Evolutionary conservation across 495 filamentous ascomycete species (phyloP).

Genomic region (Tirmania nivea): DNA sequence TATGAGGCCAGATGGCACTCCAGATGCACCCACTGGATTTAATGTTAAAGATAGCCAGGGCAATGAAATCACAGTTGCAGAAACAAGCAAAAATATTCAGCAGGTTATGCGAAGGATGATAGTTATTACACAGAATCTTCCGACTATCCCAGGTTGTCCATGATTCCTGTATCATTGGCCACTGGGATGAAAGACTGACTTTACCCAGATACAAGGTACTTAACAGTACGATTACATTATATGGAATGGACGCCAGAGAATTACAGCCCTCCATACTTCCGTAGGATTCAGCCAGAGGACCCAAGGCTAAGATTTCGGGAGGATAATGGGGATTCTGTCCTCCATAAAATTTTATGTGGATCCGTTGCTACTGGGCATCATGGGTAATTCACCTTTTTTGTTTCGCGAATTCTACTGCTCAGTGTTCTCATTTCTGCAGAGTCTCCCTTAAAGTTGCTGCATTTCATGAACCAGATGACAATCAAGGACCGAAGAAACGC

Average conservation of each 20-base stretch:
- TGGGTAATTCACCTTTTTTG: constrained; percentile 7
- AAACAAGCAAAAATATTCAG: constrained; percentile 16
- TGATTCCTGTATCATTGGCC: neutral
- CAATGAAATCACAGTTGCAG: constrained; percentile 9
- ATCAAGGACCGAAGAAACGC: constrained; percentile 8
- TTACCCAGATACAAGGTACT: constrained; percentile 12
- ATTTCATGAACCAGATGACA: constrained; percentile 4
- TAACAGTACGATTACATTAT: constrained; percentile 17
- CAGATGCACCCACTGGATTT: constrained; percentile 5
- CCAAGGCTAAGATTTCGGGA: constrained; percentile 10
- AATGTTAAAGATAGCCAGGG: constrained; percentile 12
- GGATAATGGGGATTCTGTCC: constrained; percentile 7
- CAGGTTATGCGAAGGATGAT: constrained; percentile 17
- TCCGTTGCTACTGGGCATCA: constrained; percentile 17
- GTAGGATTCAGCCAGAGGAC: constrained; percentile 10
- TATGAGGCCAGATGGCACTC: constrained; percentile 6
- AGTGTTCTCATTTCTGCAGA: neutral
- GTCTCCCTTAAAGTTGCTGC: constrained; percentile 17
- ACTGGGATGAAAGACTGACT: neutral
- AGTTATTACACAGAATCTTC: constrained; percentile 17
- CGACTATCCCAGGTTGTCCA: constrained; percentile 14
- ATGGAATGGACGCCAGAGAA: constrained; percentile 12
- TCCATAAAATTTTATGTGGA: constrained; percentile 12
- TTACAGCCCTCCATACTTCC: constrained; percentile 15
- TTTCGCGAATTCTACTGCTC: neutral